Evolutionary conservation across 176 grass and related monocot species (phyloP).

Genomic region (Carex myosuroides): DNA sequence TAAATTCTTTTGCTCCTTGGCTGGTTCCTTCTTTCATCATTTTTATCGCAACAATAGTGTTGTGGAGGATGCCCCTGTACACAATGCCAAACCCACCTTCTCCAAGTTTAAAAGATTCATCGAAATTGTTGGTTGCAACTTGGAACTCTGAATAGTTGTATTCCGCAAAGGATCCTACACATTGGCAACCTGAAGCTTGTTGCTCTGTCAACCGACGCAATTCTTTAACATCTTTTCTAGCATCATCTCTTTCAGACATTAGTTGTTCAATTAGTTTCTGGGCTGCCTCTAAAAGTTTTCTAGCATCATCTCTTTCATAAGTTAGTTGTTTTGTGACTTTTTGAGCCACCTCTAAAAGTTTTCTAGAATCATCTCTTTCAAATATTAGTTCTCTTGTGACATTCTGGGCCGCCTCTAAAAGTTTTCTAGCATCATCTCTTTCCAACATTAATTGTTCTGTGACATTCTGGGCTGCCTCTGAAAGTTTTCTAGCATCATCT

Average conservation of each 20-base stretch:
- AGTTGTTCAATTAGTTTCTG: background rate
- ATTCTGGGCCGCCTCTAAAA: no score
- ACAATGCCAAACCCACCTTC: constrained; percentile 18
- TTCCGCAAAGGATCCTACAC: background rate
- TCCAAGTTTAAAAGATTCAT: constrained; percentile 13
- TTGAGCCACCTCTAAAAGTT: no score
- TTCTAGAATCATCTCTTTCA: no score
- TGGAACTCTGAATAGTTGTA: constrained; percentile 3
- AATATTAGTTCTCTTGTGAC: no score
- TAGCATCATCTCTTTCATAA: no score
- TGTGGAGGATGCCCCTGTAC: constrained; percentile 4
- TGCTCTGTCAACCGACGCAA: background rate
- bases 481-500: no score
- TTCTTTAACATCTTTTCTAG: background rate
- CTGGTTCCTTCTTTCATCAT: background rate
- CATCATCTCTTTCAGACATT: background rate
- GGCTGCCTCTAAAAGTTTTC: no score
- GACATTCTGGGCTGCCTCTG: no score
- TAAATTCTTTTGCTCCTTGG: constrained; percentile 2
- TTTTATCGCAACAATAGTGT: constrained; percentile 13
- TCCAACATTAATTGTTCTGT: no score
- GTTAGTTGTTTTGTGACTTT: no score
- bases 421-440: no score
- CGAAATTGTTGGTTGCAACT: constrained; percentile 15
- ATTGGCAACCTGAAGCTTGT: background rate